phyloP scores from a whole-genome alignment of 2,329 filamentous ascomycete species.

The Penicillium sp. region DNA sequence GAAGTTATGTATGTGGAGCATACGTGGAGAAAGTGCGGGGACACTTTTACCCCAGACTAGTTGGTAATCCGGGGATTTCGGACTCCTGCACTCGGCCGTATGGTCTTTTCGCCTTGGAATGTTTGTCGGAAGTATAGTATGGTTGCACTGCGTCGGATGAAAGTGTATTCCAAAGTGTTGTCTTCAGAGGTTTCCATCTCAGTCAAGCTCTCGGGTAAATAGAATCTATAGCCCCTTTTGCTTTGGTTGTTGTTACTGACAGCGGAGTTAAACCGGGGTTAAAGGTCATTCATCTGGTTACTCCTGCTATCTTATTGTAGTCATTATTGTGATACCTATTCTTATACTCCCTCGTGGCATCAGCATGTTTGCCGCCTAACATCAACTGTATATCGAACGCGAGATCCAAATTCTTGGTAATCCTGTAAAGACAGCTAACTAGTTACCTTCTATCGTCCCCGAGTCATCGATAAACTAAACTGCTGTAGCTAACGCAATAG shows the following conservation, averaged over 20 bases:
- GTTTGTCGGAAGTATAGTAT: background rate
- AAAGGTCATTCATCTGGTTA: no score
- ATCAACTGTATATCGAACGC: background rate
- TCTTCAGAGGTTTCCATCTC: background rate
- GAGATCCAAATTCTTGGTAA: background rate
- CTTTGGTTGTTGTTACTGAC: no score
- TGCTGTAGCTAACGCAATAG: background rate
- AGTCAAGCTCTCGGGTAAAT: background rate
- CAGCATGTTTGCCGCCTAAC: no score
- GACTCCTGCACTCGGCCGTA: background rate
- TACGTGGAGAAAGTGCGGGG: slow-evolving; percentile 2
- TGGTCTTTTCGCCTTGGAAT: background rate
- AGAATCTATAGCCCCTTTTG: background rate
- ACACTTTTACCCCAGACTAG: background rate
- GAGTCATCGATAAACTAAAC: background rate
- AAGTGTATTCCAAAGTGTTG: slow-evolving; percentile 1
- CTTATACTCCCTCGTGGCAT: no score
- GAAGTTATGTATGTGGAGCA: no score
- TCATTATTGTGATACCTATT: no score
- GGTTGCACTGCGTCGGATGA: background rate
- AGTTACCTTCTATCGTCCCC: no score
- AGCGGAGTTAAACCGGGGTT: no score
- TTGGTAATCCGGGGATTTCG: background rate
- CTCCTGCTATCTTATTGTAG: no score
- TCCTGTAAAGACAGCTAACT: no score